Evolutionary conservation across 2,329 filamentous ascomycete species (phyloP).

Genomic region (Elsinoe fawcettii): DNA sequence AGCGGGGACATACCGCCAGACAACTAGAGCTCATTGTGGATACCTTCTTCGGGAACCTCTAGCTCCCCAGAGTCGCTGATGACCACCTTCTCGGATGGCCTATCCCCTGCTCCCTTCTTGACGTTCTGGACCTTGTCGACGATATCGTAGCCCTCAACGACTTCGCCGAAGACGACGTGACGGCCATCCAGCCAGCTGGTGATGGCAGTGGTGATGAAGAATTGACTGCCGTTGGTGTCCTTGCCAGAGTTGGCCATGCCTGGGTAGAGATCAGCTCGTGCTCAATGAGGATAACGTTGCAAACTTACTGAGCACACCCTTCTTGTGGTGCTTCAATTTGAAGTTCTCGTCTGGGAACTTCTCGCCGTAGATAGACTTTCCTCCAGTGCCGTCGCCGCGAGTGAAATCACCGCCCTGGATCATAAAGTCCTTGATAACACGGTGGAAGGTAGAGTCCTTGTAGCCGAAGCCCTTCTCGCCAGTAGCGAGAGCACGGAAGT

Average conservation of each 20-base stretch:
- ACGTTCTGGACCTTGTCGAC: constrained; percentile 71
- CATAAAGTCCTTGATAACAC: constrained; percentile 86
- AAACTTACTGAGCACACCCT: constrained; percentile 60
- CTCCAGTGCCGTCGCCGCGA: constrained; percentile 70
- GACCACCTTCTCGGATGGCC: constrained; percentile 61
- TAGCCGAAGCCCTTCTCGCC: constrained; percentile 84
- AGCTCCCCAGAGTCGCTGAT: constrained; percentile 80
- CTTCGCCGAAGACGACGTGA: constrained; percentile 84
- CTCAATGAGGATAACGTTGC: neutral
- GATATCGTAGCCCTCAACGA: constrained; percentile 76
- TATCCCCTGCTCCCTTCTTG: constrained; percentile 58
- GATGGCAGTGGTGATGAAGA: constrained; percentile 81
- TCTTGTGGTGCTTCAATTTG: constrained; percentile 86
- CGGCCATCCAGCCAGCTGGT: constrained; percentile 76
- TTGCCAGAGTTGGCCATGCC: constrained; percentile 79
- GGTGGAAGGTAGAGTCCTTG: constrained; percentile 75
- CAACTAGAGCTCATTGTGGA: constrained; percentile 75
- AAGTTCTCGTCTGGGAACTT: constrained; percentile 90
- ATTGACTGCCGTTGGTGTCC: constrained; percentile 83
- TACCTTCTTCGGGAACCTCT: constrained; percentile 81
- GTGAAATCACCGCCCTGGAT: constrained; percentile 89
- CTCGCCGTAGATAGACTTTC: constrained; percentile 80
- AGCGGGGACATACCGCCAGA: constrained; percentile 23
- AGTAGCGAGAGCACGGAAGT: constrained; percentile 73
- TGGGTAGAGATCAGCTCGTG: constrained; percentile 22